Evolutionary conservation across 306 rosid genomes (phyloP), one percentile per base, ranked within the genome.

Genomic region (Canavalia gladiata): DNA sequence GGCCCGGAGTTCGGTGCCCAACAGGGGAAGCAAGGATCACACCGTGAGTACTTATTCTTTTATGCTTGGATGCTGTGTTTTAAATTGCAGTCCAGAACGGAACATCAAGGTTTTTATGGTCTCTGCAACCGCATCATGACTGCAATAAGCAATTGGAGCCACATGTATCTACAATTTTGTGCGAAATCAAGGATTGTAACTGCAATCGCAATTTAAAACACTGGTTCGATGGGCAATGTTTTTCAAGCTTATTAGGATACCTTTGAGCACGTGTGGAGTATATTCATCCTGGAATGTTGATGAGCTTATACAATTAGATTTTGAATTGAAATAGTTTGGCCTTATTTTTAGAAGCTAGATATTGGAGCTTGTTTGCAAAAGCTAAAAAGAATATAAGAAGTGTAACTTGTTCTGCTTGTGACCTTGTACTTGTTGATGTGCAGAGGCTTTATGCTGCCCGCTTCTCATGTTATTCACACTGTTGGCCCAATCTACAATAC

Each of bases 11-110:
- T 45, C 97, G 98, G 55, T 94, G 97, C 56, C 98, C 98, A 56
- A 89, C 92, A 0, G 97, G 98, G 68, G 98, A 94, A 86, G 98
- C 98, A 56, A 88, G 97, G 82, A 90, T 94, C 75, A 92, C 98
- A 35, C 91, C 75, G 97, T 94, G 81, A 86, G 89, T 62, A 75
- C 6, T 68, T 82, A 6, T 60, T 9, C 5, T 67, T 73, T 75
- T 62, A 18, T 49, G 13, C 65, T 76, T 64, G 30, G 30, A 51
- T 50, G 81, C 25, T 18, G 25, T 18, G 25, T 18, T 18, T 18
- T 18, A 18, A 18, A 18, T 18, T 18, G 25, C 25, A 18, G 25
- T 18, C 25, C 25, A 18, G 25, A 18, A 18, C 25, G 25, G 25
- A 18, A 18, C 25, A 18, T 18, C 25, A 18, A 18, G 25, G 25